A percentile compares a stretch with the other conserved stretches of the same genome.
Evolutionary conservation across 768 basidiomycete species (phyloP).

Genomic region (Dictyophora rubrovolvata): DNA sequence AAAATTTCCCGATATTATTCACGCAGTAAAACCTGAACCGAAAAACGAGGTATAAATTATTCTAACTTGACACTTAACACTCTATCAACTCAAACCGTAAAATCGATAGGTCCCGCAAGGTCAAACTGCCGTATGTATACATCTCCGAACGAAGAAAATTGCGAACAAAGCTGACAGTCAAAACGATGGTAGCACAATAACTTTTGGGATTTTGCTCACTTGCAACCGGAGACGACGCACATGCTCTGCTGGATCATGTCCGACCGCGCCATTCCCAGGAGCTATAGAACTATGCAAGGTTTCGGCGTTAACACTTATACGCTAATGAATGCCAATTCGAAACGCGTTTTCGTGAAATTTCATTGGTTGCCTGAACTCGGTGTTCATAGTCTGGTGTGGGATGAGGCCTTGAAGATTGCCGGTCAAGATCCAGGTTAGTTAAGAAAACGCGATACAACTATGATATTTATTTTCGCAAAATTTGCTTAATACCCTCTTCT

Average conservation of each 20-base stretch:
- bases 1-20: slow-evolving; percentile 80
- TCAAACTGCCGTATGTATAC: slow-evolving; percentile 32
- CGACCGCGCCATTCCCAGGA: slow-evolving; percentile 77
- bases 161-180: slow-evolving; percentile 20
- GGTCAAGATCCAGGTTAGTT: slow-evolving; percentile 70
- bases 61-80: slow-evolving; percentile 8
- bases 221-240: slow-evolving; percentile 64
- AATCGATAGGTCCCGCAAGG: slow-evolving; percentile 41
- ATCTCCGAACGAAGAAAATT: too few relatives aligned
- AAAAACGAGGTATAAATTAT: slow-evolving; percentile 50
- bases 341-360: slow-evolving; percentile 81
- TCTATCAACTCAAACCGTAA: neutral
- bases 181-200: slow-evolving; percentile 47
- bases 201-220: slow-evolving; percentile 76
- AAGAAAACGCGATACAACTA: neutral
- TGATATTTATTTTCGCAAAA: neutral
- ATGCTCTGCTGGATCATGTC: slow-evolving; percentile 83
- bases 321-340: slow-evolving; percentile 52
- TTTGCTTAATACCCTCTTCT: neutral
- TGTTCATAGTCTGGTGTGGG: slow-evolving; percentile 78
- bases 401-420: slow-evolving; percentile 74
- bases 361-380: slow-evolving; percentile 77
- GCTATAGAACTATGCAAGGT: slow-evolving; percentile 83
- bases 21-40: slow-evolving; percentile 80
- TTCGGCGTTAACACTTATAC: slow-evolving; percentile 84